Conservation (phyloP, 164 flowering plant genomes). For the Vitis rupestris region DNA sequence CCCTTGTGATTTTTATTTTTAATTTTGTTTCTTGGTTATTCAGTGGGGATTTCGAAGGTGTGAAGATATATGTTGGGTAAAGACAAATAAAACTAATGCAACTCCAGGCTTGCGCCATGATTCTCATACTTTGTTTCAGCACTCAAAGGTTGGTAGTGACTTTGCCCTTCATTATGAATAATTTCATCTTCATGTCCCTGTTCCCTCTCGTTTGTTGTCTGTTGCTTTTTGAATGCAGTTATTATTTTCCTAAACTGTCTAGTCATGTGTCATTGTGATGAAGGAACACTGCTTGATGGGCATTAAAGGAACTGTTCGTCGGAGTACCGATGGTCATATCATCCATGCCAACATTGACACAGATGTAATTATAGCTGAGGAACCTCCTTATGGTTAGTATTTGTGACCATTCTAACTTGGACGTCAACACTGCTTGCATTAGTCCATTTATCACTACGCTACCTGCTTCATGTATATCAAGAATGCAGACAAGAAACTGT, state of each 20-base stretch:
- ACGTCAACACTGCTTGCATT: not conserved
- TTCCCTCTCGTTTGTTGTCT: not conserved
- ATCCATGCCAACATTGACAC: constrained; percentile 99
- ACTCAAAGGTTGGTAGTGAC: constrained; percentile 67
- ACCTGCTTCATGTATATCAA: not conserved
- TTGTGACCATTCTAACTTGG: not conserved
- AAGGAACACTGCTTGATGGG: constrained; percentile 99
- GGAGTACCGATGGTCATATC: constrained; percentile 98
- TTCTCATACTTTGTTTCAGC: constrained; percentile 95
- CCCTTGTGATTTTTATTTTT: not conserved
- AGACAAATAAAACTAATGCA: constrained; percentile 92
- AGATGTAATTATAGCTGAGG: constrained; percentile 97
- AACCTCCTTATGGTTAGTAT: constrained; percentile 90
- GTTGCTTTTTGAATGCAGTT: not conserved
- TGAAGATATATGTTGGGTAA: constrained; percentile 99
- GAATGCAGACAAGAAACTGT: not conserved
- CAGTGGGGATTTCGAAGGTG: constrained; percentile 99
- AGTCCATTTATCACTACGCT: not conserved
- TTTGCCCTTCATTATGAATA: not conserved
- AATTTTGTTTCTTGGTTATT: constrained; percentile 9
- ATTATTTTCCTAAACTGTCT: not conserved
- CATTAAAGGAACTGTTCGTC: constrained; percentile 98
- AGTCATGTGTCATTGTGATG: constrained; percentile 19
- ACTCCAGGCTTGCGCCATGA: constrained; percentile 91
- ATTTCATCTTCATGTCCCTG: not conserved